These are phyloP conservation scores for Verticillium klebahnii DNA, from an alignment of 2,329 filamentous ascomycete genomes.

Conservation along the genomic window DNA sequence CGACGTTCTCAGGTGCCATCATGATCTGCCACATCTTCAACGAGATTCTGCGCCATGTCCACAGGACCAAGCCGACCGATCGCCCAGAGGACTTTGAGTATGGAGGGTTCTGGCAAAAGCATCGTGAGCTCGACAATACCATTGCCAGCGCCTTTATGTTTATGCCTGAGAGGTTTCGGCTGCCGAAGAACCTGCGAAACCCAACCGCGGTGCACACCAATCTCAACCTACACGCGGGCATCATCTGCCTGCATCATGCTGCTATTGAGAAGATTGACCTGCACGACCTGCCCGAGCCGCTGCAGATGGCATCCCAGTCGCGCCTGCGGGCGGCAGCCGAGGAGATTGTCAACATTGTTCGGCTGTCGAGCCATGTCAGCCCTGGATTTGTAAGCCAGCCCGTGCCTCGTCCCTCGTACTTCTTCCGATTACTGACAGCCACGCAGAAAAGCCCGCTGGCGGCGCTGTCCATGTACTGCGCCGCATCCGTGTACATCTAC, in stretches of 20 bases:
- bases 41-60: conserved; percentile 74
- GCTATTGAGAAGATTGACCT: conserved; percentile 80
- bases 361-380: conserved; percentile 68
- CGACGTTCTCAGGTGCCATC: conserved; percentile 67
- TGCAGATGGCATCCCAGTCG: conserved; percentile 66
- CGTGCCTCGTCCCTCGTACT: not conserved
- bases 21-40: conserved; percentile 77
- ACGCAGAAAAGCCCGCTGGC: conserved; percentile 70
- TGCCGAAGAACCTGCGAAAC: conserved; percentile 65
- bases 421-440: conserved; percentile 4
- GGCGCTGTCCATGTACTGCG: conserved; percentile 80
- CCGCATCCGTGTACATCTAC: conserved; percentile 78
- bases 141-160: conserved; percentile 75
- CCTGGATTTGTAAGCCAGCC: conserved; percentile 54
- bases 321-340: conserved; percentile 76
- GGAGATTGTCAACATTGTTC: conserved; percentile 80
- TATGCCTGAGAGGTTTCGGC: conserved; percentile 67
- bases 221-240: conserved; percentile 81
- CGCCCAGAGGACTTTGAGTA: conserved; percentile 67
- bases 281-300: conserved; percentile 57
- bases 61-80: conserved; percentile 66
- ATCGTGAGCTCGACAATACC: conserved; percentile 76
- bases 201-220: conserved; percentile 77
- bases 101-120: conserved; percentile 81
- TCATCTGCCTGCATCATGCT: conserved; percentile 85